A percentile compares a stretch with the other conserved stretches of the same genome.
phyloP scores from a whole-genome alignment of 176 grass and related monocot species.

The Zoysia pacifica region DNA sequence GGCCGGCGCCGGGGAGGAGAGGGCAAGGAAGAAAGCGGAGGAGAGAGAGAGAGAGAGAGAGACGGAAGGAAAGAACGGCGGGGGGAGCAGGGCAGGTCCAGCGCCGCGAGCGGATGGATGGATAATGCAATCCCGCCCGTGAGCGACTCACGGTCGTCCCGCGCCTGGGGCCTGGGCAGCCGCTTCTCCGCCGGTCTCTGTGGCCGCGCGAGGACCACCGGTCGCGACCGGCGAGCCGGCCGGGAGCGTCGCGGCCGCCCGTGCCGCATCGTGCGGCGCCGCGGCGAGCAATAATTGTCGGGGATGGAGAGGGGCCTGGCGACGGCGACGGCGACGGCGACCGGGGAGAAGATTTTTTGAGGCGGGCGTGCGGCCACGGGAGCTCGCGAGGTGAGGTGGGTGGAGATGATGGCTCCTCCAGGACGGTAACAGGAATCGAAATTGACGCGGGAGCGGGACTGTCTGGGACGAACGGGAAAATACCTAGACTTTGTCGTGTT shows the following conservation, averaged over 20 bases:
- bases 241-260: slow-evolving; percentile 4
- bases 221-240: slow-evolving; percentile 15
- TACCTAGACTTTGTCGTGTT: no score
- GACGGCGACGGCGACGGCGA: slow-evolving; percentile 35
- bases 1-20: background rate
- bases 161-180: background rate
- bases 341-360: slow-evolving; percentile 3
- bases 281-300: background rate
- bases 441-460: no score
- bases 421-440: slow-evolving; percentile 6
- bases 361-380: slow-evolving; percentile 41
- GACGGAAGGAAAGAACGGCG: slow-evolving; percentile 27
- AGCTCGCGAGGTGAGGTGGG: no score
- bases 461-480: no score
- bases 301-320: background rate
- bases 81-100: slow-evolving; percentile 9
- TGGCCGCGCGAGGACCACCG: slow-evolving; percentile 34
- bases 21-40: background rate
- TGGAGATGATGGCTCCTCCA: no score
- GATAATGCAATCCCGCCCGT: slow-evolving; percentile 54
- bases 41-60: background rate
- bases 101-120: slow-evolving; percentile 42
- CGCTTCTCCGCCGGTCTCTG: background rate
- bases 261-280: slow-evolving; percentile 26
- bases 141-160: slow-evolving; percentile 47